Evolutionary conservation across 345 rosid genomes (phyloP).

Genomic region (Jatropha curcas): DNA sequence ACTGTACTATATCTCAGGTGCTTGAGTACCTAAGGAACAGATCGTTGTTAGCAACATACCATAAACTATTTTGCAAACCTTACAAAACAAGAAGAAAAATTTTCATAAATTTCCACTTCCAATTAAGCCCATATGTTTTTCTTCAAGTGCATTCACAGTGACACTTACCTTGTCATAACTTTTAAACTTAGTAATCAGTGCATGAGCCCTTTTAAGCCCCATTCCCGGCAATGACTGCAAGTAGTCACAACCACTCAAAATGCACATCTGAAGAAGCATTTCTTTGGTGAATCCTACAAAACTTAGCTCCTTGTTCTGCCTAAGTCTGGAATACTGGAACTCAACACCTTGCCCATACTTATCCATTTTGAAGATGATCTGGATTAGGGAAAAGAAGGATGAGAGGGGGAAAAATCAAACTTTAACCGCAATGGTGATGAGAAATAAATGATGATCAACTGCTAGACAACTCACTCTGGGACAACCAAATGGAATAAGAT

Average conservation of each 20-base stretch:
- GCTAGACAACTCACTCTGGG: constrained; percentile 68
- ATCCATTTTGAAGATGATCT: constrained; percentile 96
- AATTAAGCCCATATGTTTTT: neutral
- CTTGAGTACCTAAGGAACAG: constrained; percentile 66
- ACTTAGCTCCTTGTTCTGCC: constrained; percentile 60
- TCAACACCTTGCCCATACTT: constrained; percentile 93
- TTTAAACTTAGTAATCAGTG: constrained; percentile 75
- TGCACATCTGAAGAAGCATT: constrained; percentile 98
- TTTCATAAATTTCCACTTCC: constrained; percentile 1
- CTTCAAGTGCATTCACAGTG: neutral
- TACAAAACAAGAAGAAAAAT: neutral
- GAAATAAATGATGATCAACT: neutral
- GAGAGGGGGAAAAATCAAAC: neutral
- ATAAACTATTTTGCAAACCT: constrained; percentile 19
- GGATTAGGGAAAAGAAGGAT: constrained; percentile 15
- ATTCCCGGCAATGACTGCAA: constrained; percentile 89
- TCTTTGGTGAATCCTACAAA: constrained; percentile 72
- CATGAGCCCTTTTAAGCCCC: constrained; percentile 94
- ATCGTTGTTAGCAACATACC: constrained; percentile 6
- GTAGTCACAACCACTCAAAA: constrained; percentile 97
- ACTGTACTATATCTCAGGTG: constrained; percentile 76
- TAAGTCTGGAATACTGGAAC: constrained; percentile 67
- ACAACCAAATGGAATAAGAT: constrained; percentile 97
- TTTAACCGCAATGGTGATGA: neutral
- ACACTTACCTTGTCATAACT: constrained; percentile 67